These are phyloP conservation scores for Fusarium brachygibbosum DNA, from an alignment of 2,329 filamentous ascomycete species.

Conservation along the genomic window DNA sequence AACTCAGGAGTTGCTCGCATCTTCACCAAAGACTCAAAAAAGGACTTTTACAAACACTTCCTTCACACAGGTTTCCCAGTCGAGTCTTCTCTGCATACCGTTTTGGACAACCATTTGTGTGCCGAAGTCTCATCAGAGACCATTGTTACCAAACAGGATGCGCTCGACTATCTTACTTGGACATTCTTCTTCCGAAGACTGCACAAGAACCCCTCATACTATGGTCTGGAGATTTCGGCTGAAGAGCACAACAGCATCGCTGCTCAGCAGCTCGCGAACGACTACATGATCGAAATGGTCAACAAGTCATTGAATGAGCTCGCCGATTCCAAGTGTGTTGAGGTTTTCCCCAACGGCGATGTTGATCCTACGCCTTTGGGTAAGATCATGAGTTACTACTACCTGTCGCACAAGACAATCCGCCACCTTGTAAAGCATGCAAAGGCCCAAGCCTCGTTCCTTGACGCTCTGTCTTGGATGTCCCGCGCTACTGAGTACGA, in stretches of 20 bases:
- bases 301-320: conserved; percentile 87
- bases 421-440: conserved; percentile 84
- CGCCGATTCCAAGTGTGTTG: conserved; percentile 85
- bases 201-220: conserved; percentile 99
- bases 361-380: conserved; percentile 91
- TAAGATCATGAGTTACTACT: conserved; percentile 99
- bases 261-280: conserved; percentile 89
- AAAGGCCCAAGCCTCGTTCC: conserved; percentile 80
- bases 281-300: conserved; percentile 94
- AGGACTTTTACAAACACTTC: conserved; percentile 99
- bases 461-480: conserved; percentile 92
- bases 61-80: conserved; percentile 97
- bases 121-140: conserved; percentile 96
- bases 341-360: conserved; percentile 86
- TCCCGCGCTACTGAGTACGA: conserved; percentile 95
- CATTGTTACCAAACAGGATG: conserved; percentile 94
- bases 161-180: conserved; percentile 97
- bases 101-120: conserved; percentile 95
- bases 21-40: conserved; percentile 97
- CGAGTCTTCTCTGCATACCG: conserved; percentile 95
- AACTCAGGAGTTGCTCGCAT: conserved; percentile 95
- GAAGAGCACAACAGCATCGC: conserved; percentile 91
- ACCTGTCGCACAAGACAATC: conserved; percentile 94
- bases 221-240: conserved; percentile 91
- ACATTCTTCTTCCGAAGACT: conserved; percentile 98